Percentiles rank a stretch among this genome's conserved stretches.
Evolutionary conservation across 305 asterid genomes (phyloP).

Genomic region (Salvia sclarea): DNA sequence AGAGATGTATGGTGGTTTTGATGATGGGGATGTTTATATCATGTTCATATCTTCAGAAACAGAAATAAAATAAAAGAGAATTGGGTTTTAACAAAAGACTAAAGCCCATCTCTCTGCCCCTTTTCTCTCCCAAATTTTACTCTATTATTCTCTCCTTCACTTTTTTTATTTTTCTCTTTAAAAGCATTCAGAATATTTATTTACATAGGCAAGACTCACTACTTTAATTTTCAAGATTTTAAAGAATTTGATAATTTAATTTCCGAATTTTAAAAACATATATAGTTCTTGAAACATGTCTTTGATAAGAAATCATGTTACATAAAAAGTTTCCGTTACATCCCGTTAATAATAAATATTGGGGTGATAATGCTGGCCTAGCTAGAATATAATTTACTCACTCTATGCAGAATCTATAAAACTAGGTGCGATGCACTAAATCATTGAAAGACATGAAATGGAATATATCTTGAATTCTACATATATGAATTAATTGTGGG

Average conservation of each 20-base stretch:
- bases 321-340: not conserved
- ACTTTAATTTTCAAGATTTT: not conserved
- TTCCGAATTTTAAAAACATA: no score
- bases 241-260: no score
- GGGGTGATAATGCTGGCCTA: not conserved
- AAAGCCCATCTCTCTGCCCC: conserved; percentile 34
- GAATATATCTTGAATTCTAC: not conserved
- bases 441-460: not conserved
- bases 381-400: not conserved
- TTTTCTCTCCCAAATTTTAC: conserved; percentile 9
- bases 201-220: not conserved
- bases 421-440: not conserved
- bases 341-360: not conserved
- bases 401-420: not conserved
- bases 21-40: conserved; percentile 51
- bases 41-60: conserved; percentile 48
- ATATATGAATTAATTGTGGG: not conserved
- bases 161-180: not conserved
- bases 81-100: conserved; percentile 34
- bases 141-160: not conserved
- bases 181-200: not conserved
- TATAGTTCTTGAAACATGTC: no score
- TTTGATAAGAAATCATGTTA: not conserved
- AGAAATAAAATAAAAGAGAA: conserved; percentile 42
- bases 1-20: conserved; percentile 39